Base-by-base conservation (phyloP, 345 rosid species). In the Linum trigynum region DNA sequence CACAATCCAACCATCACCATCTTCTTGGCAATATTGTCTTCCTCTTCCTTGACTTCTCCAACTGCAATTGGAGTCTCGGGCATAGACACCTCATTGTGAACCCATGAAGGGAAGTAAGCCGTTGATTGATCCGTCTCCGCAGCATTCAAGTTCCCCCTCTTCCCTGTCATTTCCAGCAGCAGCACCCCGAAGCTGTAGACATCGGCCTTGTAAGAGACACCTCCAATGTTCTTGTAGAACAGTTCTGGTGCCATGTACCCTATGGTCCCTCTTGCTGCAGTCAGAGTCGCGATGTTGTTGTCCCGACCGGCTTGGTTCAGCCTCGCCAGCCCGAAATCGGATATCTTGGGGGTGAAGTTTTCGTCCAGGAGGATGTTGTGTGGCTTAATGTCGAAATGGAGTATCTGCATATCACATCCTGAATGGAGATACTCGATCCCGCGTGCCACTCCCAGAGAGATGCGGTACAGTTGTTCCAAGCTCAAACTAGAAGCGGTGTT, bases 301-400 rank as follows among this genome's bases (percentile, higher is more conserved):
- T n/a, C n/a, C n/a, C n/a, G n/a, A 59, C 39, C 38, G 4, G 62
- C 38, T 32, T 35, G 39, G 11, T 59, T 7, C 9, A 59, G 38
- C 11, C 35, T 59, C 8, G 62, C 62, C 37, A 59, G 36, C 39
- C 62, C 62, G 3, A 59, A 59, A 35, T 59, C 62, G 8, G 62
- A 59, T 10, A 59, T 32, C 38, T 59, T 59, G 10, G 62, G 62
- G 14, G 8, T 35, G 39, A 59, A 59, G 4, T 59, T 59, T 35
- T 59, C 62, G 11, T 59, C 62, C 14, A 59, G 62, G 39, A 59
- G 62, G 5, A 59, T 59, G 38, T 59, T 59, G 39, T 59, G 62
- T 5, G 40, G 62, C 39, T 59, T 59, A 39, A 59, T 59, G 40
- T 59, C 62, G 38, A 59, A 59, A 59, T 59, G 62, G 10, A 59